Evolutionary conservation across 2,329 filamentous ascomycete species (phyloP).

Genomic region (Botrytis galanthina): DNA sequence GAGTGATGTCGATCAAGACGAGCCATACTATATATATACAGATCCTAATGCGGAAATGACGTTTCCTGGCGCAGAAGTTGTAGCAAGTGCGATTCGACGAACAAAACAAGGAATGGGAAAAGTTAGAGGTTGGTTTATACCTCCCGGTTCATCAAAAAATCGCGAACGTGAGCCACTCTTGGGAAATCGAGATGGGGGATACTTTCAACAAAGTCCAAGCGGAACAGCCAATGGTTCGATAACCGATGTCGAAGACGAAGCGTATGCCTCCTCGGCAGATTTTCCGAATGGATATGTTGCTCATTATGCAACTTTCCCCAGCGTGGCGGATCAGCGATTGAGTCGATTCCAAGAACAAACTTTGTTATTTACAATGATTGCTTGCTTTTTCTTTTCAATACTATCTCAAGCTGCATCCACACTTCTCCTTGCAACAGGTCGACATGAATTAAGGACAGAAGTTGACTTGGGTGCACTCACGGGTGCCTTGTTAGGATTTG

Average conservation of each 20-base stretch:
- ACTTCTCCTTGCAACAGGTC: constrained; percentile 65
- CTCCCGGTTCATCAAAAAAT: constrained; percentile 28
- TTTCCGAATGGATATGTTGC: constrained; percentile 53
- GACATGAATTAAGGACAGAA: constrained; percentile 64
- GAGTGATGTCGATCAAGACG: constrained; percentile 59
- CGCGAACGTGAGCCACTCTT: constrained; percentile 32
- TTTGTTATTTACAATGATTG: constrained; percentile 53
- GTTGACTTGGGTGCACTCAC: constrained; percentile 72
- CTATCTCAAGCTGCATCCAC: constrained; percentile 63
- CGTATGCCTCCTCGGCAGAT: constrained; percentile 50
- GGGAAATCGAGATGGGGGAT: constrained; percentile 27
- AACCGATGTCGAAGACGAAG: constrained; percentile 49
- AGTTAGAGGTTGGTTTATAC: constrained; percentile 51
- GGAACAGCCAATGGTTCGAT: constrained; percentile 36
- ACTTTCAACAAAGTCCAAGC: constrained; percentile 27
- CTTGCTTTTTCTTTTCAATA: constrained; percentile 57
- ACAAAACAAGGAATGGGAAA: constrained; percentile 48
- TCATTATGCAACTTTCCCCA: constrained; percentile 54
- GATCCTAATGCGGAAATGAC: constrained; percentile 60
- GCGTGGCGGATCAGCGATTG: constrained; percentile 51
- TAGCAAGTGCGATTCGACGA: constrained; percentile 54
- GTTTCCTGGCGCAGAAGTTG: constrained; percentile 54
- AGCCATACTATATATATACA: constrained; percentile 70
- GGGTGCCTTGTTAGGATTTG: constrained; percentile 64
- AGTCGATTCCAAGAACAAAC: constrained; percentile 52